Evolutionary conservation across 495 filamentous ascomycete genomes (phyloP).

Genomic region (Hyaloscypha variabilis): DNA sequence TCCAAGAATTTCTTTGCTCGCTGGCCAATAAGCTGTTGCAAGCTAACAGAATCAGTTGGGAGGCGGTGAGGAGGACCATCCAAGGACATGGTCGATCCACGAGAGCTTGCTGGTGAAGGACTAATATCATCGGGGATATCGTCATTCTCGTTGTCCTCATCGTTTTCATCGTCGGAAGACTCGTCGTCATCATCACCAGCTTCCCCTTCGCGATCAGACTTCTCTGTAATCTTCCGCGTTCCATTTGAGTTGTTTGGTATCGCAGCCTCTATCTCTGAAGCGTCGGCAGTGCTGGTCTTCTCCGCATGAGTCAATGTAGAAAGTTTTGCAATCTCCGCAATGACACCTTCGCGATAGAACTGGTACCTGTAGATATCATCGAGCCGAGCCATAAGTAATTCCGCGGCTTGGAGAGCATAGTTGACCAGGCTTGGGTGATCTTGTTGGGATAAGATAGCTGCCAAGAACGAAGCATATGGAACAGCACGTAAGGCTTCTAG

Average conservation of each 20-base stretch:
- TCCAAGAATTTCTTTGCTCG: slow-evolving; percentile 83
- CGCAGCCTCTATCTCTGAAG: slow-evolving; percentile 8
- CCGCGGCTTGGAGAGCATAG: slow-evolving; percentile 82
- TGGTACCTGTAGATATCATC: slow-evolving; percentile 91
- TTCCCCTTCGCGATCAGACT: slow-evolving; percentile 36
- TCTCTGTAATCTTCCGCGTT: slow-evolving; percentile 30
- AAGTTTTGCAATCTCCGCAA: slow-evolving; percentile 85
- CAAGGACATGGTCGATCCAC: slow-evolving; percentile 58
- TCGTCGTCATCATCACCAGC: slow-evolving; percentile 50
- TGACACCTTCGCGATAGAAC: slow-evolving; percentile 96
- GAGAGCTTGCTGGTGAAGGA: slow-evolving; percentile 67
- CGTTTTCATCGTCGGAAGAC: slow-evolving; percentile 44
- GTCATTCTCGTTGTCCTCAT: slow-evolving; percentile 60
- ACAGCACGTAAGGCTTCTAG: slow-evolving; percentile 87
- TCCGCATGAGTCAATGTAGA: slow-evolving; percentile 36
- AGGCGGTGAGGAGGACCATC: slow-evolving; percentile 49
- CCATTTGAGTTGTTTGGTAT: slow-evolving; percentile 9
- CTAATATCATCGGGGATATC: slow-evolving; percentile 72
- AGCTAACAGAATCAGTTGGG: slow-evolving; percentile 55
- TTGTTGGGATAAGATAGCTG: slow-evolving; percentile 93
- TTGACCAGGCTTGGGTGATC: slow-evolving; percentile 89
- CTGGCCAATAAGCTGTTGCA: slow-evolving; percentile 73
- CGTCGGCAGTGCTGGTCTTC: slow-evolving; percentile 10
- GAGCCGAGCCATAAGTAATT: slow-evolving; percentile 81
- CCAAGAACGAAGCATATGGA: slow-evolving; percentile 95